Evolutionary conservation across 176 grass and related monocot genomes (phyloP).

Genomic region (Raddia distichophylla): DNA sequence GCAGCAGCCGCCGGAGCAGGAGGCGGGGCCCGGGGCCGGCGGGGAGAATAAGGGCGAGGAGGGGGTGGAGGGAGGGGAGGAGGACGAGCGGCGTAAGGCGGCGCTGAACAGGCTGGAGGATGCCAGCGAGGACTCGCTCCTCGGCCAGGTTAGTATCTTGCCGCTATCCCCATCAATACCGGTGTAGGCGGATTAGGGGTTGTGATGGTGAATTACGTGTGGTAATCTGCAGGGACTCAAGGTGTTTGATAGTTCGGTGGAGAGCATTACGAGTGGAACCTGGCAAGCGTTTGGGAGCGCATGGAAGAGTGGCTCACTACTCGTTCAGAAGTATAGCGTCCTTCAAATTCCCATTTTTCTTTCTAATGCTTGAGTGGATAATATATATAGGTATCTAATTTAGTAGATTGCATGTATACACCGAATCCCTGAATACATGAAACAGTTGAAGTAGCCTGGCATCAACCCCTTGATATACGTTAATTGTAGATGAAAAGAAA

Average conservation of each 20-base stretch:
- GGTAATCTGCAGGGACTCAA: constrained; percentile 76
- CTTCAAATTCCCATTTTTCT: constrained; percentile 10
- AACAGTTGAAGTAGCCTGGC: constrained; percentile 13
- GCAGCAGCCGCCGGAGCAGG: constrained; percentile 55
- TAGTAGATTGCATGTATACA: background rate
- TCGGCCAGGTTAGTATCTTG: constrained; percentile 66
- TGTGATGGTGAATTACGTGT: constrained; percentile 18
- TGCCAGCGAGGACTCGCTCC: constrained; percentile 81
- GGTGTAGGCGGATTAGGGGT: background rate
- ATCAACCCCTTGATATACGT: background rate
- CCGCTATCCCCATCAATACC: constrained; percentile 5
- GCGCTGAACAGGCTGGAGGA: constrained; percentile 80
- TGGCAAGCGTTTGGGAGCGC: constrained; percentile 86
- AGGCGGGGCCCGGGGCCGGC: constrained; percentile 8
- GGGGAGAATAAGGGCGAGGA: constrained; percentile 25
- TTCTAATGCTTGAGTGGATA: background rate
- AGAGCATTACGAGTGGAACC: constrained; percentile 73
- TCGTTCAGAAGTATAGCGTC: constrained; percentile 72
- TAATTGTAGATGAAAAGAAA: constrained; percentile 3
- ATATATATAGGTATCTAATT: background rate
- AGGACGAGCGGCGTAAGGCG: constrained; percentile 48
- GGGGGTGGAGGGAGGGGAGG: constrained; percentile 17
- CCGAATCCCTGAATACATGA: background rate
- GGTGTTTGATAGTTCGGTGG: constrained; percentile 82
- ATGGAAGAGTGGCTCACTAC: constrained; percentile 71